Percentiles rank a stretch among this genome's conserved stretches.
These are phyloP conservation scores for Leccinum pellstonianum DNA, from an alignment of 768 basidiomycete species.

Conservation along the genomic window DNA sequence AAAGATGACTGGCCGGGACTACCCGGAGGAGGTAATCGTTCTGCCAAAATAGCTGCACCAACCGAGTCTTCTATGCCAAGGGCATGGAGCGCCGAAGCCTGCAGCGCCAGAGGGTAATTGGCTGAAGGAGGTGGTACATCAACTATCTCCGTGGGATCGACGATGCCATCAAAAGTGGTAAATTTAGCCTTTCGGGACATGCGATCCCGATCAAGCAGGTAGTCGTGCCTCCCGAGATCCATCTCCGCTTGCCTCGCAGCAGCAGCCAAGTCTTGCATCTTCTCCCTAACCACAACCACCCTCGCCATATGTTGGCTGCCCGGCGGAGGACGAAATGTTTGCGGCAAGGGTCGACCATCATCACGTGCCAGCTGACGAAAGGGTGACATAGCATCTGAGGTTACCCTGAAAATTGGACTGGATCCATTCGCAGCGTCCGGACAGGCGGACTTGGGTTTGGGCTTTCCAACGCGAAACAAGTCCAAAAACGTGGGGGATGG, in stretches of 20 bases:
- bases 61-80: conserved; percentile 73
- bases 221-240: conserved; percentile 59
- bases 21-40: conserved; percentile 62
- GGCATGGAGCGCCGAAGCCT: conserved; percentile 70
- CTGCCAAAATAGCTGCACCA: conserved; percentile 73
- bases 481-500: conserved; percentile 58
- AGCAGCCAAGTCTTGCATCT: conserved; percentile 64
- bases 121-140: conserved; percentile 72
- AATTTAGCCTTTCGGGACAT: conserved; percentile 38
- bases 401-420: conserved; percentile 56
- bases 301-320: conserved; percentile 47
- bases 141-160: conserved; percentile 83
- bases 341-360: conserved; percentile 38
- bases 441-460: conserved; percentile 62
- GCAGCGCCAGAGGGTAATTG: conserved; percentile 69
- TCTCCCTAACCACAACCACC: conserved; percentile 83
- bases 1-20: conserved; percentile 60
- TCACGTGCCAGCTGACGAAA: conserved; percentile 42
- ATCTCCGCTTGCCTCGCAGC: conserved; percentile 78
- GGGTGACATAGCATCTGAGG: conserved; percentile 60
- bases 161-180: conserved; percentile 51
- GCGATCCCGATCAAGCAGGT: conserved; percentile 45
- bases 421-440: conserved; percentile 40
- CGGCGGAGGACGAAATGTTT: conserved; percentile 30
- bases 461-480: conserved; percentile 65